phyloP scores from a whole-genome alignment of 345 rosid genomes.

The Iberis pinnata region DNA sequence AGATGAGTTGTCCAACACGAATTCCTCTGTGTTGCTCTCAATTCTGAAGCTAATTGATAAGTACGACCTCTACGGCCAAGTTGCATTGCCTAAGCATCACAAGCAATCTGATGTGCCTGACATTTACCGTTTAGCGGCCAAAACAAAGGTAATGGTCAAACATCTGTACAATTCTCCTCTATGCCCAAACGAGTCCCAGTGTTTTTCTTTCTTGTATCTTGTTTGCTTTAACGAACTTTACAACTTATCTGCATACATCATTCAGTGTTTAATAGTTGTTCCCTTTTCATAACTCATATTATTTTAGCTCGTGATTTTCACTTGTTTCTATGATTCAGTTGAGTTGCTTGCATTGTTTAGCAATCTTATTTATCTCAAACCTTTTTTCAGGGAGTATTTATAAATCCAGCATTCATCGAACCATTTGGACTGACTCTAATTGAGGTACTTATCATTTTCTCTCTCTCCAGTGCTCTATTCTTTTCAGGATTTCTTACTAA shows the following conservation, averaged over 20 bases:
- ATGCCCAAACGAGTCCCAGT: neutral
- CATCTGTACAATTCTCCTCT: neutral
- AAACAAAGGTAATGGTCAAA: constrained; percentile 48
- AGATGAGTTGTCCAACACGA: constrained; percentile 66
- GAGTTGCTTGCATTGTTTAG: neutral
- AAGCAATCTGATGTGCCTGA: constrained; percentile 73
- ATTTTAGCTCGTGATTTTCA: neutral
- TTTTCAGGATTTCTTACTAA: neutral
- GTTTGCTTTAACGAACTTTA: neutral
- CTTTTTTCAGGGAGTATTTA: constrained; percentile 68
- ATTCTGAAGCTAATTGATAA: constrained; percentile 67
- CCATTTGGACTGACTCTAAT: constrained; percentile 87
- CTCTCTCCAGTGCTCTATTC: constrained; percentile 3
- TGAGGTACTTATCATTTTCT: constrained; percentile 45
- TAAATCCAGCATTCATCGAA: constrained; percentile 87
- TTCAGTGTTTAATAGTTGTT: constrained; percentile 1
- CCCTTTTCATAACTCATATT: neutral
- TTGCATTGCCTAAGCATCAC: constrained; percentile 80
- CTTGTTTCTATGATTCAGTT: neutral
- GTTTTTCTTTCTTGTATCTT: neutral
- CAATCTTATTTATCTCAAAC: constrained; percentile 8
- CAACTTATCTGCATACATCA: neutral
- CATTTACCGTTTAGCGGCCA: constrained; percentile 70
- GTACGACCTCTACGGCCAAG: constrained; percentile 74
- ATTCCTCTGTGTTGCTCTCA: constrained; percentile 58